phyloP scores from a whole-genome alignment of 2,329 filamentous ascomycete species.

The Microsporum audouinii region DNA sequence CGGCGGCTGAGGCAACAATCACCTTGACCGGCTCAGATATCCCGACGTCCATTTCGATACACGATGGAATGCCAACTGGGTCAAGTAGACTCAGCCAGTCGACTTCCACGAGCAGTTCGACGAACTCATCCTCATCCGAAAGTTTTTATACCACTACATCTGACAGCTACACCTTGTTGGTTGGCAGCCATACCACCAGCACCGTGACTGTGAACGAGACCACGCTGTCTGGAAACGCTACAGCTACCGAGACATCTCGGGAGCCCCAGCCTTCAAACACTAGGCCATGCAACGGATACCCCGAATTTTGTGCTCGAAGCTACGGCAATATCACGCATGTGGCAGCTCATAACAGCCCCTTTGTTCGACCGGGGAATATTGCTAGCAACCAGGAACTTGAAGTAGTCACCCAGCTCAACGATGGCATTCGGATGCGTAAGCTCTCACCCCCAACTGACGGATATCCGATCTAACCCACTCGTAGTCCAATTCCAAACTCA shows the following conservation, averaged over 20 bases:
- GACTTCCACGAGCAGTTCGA: constrained; percentile 18
- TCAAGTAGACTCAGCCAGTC: constrained; percentile 16
- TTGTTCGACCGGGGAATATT: constrained; percentile 56
- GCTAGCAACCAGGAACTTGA: constrained; percentile 62
- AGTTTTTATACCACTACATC: constrained; percentile 24
- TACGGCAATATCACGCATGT: constrained; percentile 76
- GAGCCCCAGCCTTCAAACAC: constrained; percentile 52
- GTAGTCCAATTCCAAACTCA: constrained; percentile 50
- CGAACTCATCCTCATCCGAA: constrained; percentile 11
- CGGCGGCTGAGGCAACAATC: not conserved
- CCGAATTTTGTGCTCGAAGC: constrained; percentile 63
- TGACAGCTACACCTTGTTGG: constrained; percentile 30
- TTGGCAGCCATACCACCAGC: constrained; percentile 25
- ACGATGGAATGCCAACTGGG: constrained; percentile 12
- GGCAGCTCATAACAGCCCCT: constrained; percentile 71
- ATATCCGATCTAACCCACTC: not conserved
- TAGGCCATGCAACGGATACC: constrained; percentile 65
- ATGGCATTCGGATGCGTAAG: constrained; percentile 52
- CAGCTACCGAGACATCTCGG: constrained; percentile 37
- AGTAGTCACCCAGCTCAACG: constrained; percentile 62
- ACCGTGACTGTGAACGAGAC: constrained; percentile 19
- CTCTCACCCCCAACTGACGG: constrained; percentile 3
- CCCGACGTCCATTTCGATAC: constrained; percentile 8
- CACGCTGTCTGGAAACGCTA: constrained; percentile 39
- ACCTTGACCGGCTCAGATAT: constrained; percentile 10